Base-by-base conservation (phyloP, 495 filamentous ascomycete genomes). In the Talaromyces wortmannii region DNA sequence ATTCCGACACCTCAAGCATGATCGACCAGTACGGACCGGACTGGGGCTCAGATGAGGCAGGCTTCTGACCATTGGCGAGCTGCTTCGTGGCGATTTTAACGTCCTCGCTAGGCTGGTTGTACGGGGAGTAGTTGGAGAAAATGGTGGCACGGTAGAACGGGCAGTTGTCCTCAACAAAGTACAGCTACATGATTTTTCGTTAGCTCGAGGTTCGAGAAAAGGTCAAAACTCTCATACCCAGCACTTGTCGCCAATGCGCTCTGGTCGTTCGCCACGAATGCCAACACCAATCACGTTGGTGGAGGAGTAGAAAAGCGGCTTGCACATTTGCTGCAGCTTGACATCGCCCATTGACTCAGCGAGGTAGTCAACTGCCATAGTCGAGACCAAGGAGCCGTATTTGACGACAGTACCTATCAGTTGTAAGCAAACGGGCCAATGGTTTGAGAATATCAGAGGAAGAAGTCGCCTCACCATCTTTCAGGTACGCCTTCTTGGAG, bases 91-190 rank as follows among this genome's bases (percentile, higher is more conserved):
- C 81, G 33, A 98, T 86, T 78, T 94, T 94, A 63, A 80, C 85
- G 53, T 83, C 83, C 45, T 81, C 76, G 52, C 84, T 75, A 15
- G 94, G 94, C 75, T 97, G 94, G 78, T 98, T 98, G 83, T 95
- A 83, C 55, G 92, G 94, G 16, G 94, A 97, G 81, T 98, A 98
- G 85, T 98, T 98, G 74, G 94, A 97, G 84, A 98, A 98, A 76
- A 98, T 97, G 59, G 94, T 98, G 66, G 94, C 94, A 63, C 94
- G 91, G 80, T 98, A 98, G 84, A 98, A 98, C 67, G 90, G 91
- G 80, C 92, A 96, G 83, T 98, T 84, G 71, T 95, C 86, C 70
- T 98, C 94, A 60, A 94, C 94, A 85, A 97, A 98, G 83, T 98
- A 98, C 52, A 98, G 83, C 90, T 88, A 59, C 10, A 53, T 8